phyloP scores from a whole-genome alignment of 208 protist genomes.

The Acanthamoeba healyi region DNA sequence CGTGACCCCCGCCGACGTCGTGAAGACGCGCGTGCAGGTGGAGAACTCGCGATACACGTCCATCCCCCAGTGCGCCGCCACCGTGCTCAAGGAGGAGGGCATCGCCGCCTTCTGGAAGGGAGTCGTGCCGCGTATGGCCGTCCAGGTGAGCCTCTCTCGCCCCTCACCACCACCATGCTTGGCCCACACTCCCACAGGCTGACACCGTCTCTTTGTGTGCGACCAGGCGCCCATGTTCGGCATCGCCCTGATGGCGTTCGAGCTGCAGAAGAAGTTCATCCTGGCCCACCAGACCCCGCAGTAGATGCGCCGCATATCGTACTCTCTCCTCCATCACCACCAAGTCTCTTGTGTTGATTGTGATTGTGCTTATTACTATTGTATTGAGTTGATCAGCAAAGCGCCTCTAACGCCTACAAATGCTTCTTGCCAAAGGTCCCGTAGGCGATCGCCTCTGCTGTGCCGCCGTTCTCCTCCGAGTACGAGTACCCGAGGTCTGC shows the following conservation, averaged over 20 bases:
- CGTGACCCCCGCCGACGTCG: conserved; percentile 86
- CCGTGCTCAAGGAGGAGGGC: background rate
- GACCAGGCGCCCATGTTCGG: background rate
- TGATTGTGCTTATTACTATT: too few relatives aligned
- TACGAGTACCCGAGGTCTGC: background rate
- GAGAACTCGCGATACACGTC: conserved; percentile 61
- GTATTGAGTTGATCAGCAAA: too few relatives aligned
- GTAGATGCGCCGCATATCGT: too few relatives aligned
- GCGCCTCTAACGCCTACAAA: too few relatives aligned
- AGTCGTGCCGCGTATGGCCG: background rate
- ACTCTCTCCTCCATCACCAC: too few relatives aligned
- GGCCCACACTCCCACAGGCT: background rate
- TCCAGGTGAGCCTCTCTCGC: background rate
- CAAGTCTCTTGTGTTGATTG: too few relatives aligned
- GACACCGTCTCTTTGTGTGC: background rate
- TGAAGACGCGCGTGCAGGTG: conserved; percentile 88
- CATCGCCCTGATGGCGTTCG: conserved; percentile 5
- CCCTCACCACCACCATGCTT: background rate
- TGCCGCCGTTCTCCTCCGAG: background rate
- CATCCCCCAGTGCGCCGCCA: background rate
- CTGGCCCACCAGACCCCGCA: background rate
- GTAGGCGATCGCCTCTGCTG: background rate
- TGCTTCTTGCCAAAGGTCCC: conserved; percentile 5
- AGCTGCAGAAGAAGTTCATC: conserved; percentile 30
- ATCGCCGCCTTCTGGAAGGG: background rate